Percentiles rank a stretch among this genome's conserved stretches.
Evolutionary conservation across 1,139 yeast species (phyloP).

Genomic region (Ogataea hybrid): DNA sequence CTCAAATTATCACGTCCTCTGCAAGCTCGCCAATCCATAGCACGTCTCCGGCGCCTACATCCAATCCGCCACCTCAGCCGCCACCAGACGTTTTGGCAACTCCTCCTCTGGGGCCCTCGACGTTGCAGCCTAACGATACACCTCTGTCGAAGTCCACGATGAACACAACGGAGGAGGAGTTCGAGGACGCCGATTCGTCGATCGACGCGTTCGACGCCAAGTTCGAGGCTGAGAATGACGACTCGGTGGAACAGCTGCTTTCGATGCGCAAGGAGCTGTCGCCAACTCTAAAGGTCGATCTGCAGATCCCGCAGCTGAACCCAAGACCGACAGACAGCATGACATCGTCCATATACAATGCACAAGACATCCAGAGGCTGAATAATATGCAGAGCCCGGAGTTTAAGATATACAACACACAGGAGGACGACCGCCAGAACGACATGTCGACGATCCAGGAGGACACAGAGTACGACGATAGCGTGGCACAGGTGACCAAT

Average conservation of each 20-base stretch:
- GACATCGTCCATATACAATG: conserved; percentile 17
- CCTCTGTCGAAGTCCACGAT: conserved; percentile 5
- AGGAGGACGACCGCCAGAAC: conserved; percentile 3
- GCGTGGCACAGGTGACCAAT: conserved; percentile 7
- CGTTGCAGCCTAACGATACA: neutral
- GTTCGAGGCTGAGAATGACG: conserved; percentile 18
- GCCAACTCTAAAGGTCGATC: conserved; percentile 12
- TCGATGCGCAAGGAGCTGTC: conserved; percentile 27
- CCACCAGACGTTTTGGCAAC: neutral
- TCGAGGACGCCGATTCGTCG: conserved; percentile 20
- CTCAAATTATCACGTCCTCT: neutral
- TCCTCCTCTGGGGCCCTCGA: neutral
- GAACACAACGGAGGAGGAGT: conserved; percentile 13
- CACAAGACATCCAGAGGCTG: conserved; percentile 23
- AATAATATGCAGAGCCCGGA: conserved; percentile 32
- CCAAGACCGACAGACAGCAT: conserved; percentile 5
- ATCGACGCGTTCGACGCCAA: conserved; percentile 25
- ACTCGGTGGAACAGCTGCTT: conserved; percentile 24
- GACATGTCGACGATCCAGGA: conserved; percentile 33
- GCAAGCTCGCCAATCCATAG: neutral
- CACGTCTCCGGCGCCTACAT: neutral
- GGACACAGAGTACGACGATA: conserved; percentile 24
- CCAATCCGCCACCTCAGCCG: too few relatives aligned
- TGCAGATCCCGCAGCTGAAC: conserved; percentile 12
- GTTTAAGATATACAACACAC: conserved; percentile 29